Conservation (phyloP, 257 asterid genomes). For the Solanum lignicaule region DNA sequence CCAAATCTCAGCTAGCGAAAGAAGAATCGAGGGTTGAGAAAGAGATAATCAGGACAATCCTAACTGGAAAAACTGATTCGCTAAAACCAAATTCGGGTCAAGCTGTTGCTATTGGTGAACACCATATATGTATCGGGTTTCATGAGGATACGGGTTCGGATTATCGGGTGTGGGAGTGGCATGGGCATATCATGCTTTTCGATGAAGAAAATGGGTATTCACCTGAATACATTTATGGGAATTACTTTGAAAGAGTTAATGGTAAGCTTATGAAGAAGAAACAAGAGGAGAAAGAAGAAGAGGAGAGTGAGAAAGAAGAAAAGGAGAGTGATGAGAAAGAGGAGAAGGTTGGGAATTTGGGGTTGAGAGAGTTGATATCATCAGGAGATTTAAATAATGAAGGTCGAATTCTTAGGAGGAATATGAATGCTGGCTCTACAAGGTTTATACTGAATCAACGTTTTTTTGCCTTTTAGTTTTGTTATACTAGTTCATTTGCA, state of each 20-base stretch:
- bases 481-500: neutral
- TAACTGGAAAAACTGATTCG: conserved; percentile 41
- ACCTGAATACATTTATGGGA: conserved; percentile 90
- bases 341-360: conserved; percentile 42
- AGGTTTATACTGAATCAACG: conserved; percentile 21
- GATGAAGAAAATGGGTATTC: conserved; percentile 87
- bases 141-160: conserved; percentile 69
- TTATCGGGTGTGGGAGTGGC: conserved; percentile 99
- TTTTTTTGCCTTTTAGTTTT: neutral
- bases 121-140: conserved; percentile 86
- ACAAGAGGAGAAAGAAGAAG: conserved; percentile 3
- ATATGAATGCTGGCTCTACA: conserved; percentile 51
- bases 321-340: conserved; percentile 23
- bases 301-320: neutral
- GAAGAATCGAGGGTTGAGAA: conserved; percentile 86
- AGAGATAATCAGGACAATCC: conserved; percentile 60
- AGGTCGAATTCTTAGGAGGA: conserved; percentile 59
- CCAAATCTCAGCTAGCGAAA: conserved; percentile 59
- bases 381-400: conserved; percentile 31
- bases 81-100: conserved; percentile 93
- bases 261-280: conserved; percentile 16
- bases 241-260: conserved; percentile 72
- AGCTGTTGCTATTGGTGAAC: conserved; percentile 73
- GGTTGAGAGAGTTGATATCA: conserved; percentile 81
- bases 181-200: conserved; percentile 83